Percentiles rank a stretch among this genome's conserved stretches.
Evolutionary conservation across 345 rosid species (phyloP).

Genomic region (Eutrema japonicum): DNA sequence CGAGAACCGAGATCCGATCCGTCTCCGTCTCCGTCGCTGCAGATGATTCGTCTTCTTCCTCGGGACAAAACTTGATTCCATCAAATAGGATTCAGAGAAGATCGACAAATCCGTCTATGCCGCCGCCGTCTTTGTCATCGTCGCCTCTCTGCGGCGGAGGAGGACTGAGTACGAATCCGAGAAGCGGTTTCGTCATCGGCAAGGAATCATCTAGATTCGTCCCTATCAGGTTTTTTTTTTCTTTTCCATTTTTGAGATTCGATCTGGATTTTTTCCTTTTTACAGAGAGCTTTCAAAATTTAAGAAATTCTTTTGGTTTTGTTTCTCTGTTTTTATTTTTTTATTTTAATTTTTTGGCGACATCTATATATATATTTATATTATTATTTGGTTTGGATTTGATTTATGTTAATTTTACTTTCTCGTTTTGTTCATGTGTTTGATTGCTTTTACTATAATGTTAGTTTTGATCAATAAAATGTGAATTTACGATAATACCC

Average conservation of each 20-base stretch:
- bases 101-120: conserved; percentile 32
- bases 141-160: conserved; percentile 20
- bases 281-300: conserved; percentile 15
- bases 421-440: neutral
- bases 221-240: conserved; percentile 49
- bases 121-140: conserved; percentile 14
- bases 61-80: conserved; percentile 26
- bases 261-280: conserved; percentile 18
- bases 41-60: conserved; percentile 42
- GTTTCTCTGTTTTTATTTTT: neutral
- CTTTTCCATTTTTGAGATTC: neutral
- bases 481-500: conserved; percentile 22
- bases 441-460: neutral
- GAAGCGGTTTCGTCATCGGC: conserved; percentile 39
- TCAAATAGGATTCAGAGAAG: conserved; percentile 27
- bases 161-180: conserved; percentile 27
- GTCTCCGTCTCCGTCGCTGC: conserved; percentile 44
- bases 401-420: neutral
- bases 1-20: conserved; percentile 55
- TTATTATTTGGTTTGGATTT: neutral
- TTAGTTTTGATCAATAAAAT: neutral
- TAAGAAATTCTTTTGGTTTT: too few species aligned
- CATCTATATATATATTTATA: neutral
- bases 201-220: conserved; percentile 48
- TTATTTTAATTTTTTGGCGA: too few species aligned